Evolutionary conservation across 176 grass and related monocot genomes (phyloP), one percentile per base, ranked within the genome.

Genomic region (Lolium multiflorum): DNA sequence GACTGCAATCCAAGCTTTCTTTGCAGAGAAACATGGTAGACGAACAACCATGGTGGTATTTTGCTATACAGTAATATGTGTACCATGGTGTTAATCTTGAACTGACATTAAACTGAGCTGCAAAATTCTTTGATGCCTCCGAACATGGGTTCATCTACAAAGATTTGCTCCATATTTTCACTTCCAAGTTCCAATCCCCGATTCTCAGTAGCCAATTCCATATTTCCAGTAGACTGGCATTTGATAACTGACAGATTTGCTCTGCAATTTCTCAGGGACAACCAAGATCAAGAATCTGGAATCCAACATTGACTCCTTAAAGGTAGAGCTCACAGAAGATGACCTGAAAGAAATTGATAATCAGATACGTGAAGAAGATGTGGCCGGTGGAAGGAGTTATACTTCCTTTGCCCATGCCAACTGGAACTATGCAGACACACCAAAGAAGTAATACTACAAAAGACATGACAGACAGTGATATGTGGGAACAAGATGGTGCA

Each of bases 271-370:
- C 46, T 15, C 57, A 92, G 93, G 91, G 9, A 95, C 93, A 74
- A 95, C 93, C n/a, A 95, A 91, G 84, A 91, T 91, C 17, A 93
- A 89, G 71, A 95, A 95, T 50, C 85, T 93, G 48, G 88, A 95
- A 78, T 48, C 74, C 70, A 95, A 92, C 81, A 89, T 95, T 76
- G 91, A 79, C 9, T 87, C 93, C 16, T 79, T 92, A 18, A 87
- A 91, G 41, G 70, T 89, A 71, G 92, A 89, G 18, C 88, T 95
- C n/a, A 82, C 89, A 3, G 61, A 87, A 69, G 81, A 91, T 17
- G 86, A 93, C 65, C 64, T 91, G 71, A 81, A 95, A 76, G 86
- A 95, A 88, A 91, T 98, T 47, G 39, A 31, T 11, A 81, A 83
- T 26, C 71, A 60, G 88, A 73, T 97, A 57, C 81, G 31, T 8